phyloP scores from a whole-genome alignment of 129 eudicot species.

The Lonicera japonica region DNA sequence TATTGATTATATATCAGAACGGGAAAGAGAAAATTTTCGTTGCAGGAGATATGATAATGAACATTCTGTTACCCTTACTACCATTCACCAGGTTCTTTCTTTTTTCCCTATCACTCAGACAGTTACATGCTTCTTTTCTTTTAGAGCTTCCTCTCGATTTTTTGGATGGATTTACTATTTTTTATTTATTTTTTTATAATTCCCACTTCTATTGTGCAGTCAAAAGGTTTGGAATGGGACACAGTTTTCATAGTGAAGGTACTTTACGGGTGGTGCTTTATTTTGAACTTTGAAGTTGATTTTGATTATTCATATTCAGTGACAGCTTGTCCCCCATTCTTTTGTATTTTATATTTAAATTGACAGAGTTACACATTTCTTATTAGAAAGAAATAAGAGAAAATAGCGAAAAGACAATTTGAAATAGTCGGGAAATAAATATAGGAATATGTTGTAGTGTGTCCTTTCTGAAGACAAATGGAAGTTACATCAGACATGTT shows the following conservation, averaged over 20 bases:
- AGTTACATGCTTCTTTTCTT: not conserved
- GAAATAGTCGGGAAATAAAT: too few species aligned
- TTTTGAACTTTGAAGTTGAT: too few species aligned
- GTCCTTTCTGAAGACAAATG: too few species aligned
- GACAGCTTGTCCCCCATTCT: too few species aligned
- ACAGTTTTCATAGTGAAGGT: constrained; percentile 97
- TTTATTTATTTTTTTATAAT: not conserved
- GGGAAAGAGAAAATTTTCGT: constrained; percentile 87
- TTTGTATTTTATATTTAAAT: too few species aligned
- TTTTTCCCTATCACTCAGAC: not conserved
- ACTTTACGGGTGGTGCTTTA: constrained; percentile 2
- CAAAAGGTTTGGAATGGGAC: constrained; percentile 99
- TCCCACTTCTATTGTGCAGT: constrained; percentile 38
- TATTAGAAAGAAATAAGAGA: too few species aligned
- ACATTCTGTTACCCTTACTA: constrained; percentile 90
- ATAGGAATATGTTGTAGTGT: too few species aligned
- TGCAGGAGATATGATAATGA: constrained; percentile 63
- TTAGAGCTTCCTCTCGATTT: too few species aligned
- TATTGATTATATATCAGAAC: constrained; percentile 63
- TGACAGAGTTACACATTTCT: too few species aligned
- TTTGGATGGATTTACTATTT: not conserved
- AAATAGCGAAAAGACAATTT: too few species aligned
- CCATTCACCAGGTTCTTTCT: constrained; percentile 85
- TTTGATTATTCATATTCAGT: too few species aligned
- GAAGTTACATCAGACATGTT: too few species aligned